Base-by-base conservation (phyloP, 129 eudicot species). In the Tagetes erecta region DNA sequence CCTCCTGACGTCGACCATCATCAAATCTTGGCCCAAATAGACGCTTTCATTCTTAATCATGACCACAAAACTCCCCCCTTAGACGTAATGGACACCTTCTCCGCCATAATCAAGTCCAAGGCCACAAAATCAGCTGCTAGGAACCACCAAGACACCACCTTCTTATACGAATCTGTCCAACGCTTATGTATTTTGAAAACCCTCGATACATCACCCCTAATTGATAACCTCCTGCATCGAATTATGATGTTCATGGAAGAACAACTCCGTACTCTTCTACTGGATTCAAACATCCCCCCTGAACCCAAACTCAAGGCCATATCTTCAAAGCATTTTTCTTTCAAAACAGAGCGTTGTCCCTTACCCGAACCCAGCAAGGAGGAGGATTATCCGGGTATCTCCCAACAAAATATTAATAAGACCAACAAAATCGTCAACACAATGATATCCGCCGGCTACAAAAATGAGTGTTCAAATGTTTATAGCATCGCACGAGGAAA, bases 201-300 rank as follows among this genome's bases (percentile, higher is more conserved):
- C 8, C 76, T 82, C 1, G 2, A 67, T 39, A 10, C 69, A 0
- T 1, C 79, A 7, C 50, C 82, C 30, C 10, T 79, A 6, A 80
- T 87, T 14, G 79, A 56, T 70, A 68, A 58, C 40, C 83, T 87
- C 3, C 36, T 93, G 49, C 96, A 88, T 36, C 85, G 80, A 31
- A 78, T 87, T n/a, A 90, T 93, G 91, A 14, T 65, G 39, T 90
- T 84, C 36, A 72, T 93, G 68, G 96, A 90, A 67, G 88, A 88
- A 35, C 92, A 85, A 53, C 80, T 92, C 3, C 87, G 96, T 1
- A 40, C 70, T 0, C 66, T 89, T 72, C 20, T 92, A n/a, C 78
- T 84, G 31, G 85, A 85, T 65, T 44, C 53, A 12, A 38, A 35
- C 8, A 30, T 27, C 14, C 42, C 81, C 7, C 67, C 81, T 1